A percentile compares a stretch with the other conserved stretches of the same genome.
Conservation (phyloP, 2,329 filamentous ascomycete genomes). For the Trichoderma gracile region DNA sequence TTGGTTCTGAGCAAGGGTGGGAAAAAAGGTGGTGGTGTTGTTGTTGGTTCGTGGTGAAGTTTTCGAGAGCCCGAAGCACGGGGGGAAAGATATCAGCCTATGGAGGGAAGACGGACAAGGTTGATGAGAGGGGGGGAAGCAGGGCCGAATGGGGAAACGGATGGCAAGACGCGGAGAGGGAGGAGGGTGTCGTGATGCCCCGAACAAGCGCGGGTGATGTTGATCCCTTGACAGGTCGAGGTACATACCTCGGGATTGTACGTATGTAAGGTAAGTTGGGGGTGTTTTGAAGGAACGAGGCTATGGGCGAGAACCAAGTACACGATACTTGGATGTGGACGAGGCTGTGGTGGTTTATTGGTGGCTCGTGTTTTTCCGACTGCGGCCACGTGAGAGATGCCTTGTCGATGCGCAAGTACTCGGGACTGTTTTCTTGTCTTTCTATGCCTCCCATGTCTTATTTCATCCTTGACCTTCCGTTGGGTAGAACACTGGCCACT, state of each 20-base stretch:
- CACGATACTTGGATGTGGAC: neutral
- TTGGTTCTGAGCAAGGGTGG: neutral
- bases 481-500: too few relatives aligned
- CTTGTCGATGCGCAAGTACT: neutral
- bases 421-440: too few relatives aligned
- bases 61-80: neutral
- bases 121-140: neutral
- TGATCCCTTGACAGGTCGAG: too few relatives aligned
- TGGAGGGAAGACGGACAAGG: neutral
- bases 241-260: too few relatives aligned
- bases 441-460: too few relatives aligned
- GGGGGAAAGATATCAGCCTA: neutral
- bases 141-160: slow-evolving; percentile 14
- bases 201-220: too few relatives aligned
- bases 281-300: neutral
- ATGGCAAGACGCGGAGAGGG: neutral
- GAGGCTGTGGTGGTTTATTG: slow-evolving; percentile 10
- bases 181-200: too few relatives aligned
- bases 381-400: neutral
- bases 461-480: too few relatives aligned
- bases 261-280: neutral
- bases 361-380: slow-evolving; percentile 6
- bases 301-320: neutral
- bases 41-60: neutral
- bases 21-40: neutral